Conservation (phyloP, 2,329 filamentous ascomycete genomes). For the Claviceps fusiformis region DNA sequence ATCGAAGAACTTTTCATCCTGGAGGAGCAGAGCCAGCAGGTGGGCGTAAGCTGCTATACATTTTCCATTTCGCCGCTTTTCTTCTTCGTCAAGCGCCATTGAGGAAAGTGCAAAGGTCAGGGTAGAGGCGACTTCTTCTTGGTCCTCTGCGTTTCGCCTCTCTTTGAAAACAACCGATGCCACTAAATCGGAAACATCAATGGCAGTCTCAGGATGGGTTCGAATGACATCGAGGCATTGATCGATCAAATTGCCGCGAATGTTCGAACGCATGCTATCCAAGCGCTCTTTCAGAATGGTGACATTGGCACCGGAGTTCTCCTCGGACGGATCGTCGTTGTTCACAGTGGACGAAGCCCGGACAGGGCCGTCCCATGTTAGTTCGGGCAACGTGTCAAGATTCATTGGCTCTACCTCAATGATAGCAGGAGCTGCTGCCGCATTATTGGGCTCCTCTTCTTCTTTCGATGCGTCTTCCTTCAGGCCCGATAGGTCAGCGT, state of each 20-base stretch:
- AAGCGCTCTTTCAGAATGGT: slow-evolving; percentile 55
- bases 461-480: slow-evolving; percentile 12
- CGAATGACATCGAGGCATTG: slow-evolving; percentile 83
- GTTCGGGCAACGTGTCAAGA: slow-evolving; percentile 18
- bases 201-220: slow-evolving; percentile 74
- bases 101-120: slow-evolving; percentile 73
- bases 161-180: slow-evolving; percentile 49
- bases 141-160: slow-evolving; percentile 39
- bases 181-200: slow-evolving; percentile 82
- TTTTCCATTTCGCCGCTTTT: slow-evolving; percentile 47
- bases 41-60: slow-evolving; percentile 82
- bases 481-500: slow-evolving; percentile 29
- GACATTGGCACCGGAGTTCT: slow-evolving; percentile 8
- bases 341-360: slow-evolving; percentile 1
- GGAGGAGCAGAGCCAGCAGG: slow-evolving; percentile 73
- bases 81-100: slow-evolving; percentile 45
- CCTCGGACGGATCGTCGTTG: slow-evolving; percentile 9
- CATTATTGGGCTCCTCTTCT: slow-evolving; percentile 12
- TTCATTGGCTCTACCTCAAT: slow-evolving; percentile 25
- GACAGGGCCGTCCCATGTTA: slow-evolving; percentile 5
- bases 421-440: slow-evolving; percentile 7
- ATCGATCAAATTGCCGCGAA: slow-evolving; percentile 71
- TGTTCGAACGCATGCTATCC: slow-evolving; percentile 56
- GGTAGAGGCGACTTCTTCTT: slow-evolving; percentile 67
- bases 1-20: slow-evolving; percentile 69